Evolutionary conservation across 2,329 filamentous ascomycete genomes (phyloP).

Genomic region (Trichoderma breve): DNA sequence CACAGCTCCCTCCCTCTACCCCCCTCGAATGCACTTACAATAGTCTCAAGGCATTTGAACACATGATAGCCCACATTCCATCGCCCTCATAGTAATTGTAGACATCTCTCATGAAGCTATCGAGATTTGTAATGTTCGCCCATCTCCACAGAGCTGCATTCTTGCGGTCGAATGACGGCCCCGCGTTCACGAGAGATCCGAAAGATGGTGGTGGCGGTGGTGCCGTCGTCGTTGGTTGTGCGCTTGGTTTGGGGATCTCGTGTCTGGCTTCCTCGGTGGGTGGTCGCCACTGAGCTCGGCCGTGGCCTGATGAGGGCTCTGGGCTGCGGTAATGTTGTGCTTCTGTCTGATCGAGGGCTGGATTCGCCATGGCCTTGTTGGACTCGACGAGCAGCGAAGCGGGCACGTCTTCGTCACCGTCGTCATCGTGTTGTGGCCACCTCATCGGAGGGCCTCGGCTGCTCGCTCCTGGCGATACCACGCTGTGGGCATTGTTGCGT

Average conservation of each 20-base stretch:
- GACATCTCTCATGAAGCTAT: slow-evolving; percentile 79
- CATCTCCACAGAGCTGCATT: slow-evolving; percentile 89
- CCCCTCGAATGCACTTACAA: slow-evolving; percentile 52
- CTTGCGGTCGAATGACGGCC: slow-evolving; percentile 41
- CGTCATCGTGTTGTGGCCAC: slow-evolving; percentile 44
- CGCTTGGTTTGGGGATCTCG: slow-evolving; percentile 40
- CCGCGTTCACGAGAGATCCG: slow-evolving; percentile 31
- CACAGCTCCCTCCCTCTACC: neutral
- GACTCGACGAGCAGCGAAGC: slow-evolving; percentile 61
- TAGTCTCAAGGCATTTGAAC: slow-evolving; percentile 69
- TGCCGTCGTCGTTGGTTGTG: slow-evolving; percentile 15
- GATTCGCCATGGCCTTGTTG: slow-evolving; percentile 34
- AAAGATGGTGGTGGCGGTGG: slow-evolving; percentile 22
- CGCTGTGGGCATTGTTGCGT: slow-evolving; percentile 46
- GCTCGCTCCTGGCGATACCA: slow-evolving; percentile 24
- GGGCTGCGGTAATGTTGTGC: slow-evolving; percentile 11
- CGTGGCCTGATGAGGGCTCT: slow-evolving; percentile 32
- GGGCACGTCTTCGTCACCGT: slow-evolving; percentile 60
- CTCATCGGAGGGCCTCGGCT: slow-evolving; percentile 19
- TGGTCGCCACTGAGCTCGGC: slow-evolving; percentile 56
- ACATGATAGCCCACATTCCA: slow-evolving; percentile 80
- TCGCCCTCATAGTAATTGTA: slow-evolving; percentile 84
- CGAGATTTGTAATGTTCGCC: slow-evolving; percentile 86
- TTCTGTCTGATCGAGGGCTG: slow-evolving; percentile 24
- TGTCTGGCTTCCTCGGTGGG: slow-evolving; percentile 51